Percentiles rank a stretch among this genome's conserved stretches.
phyloP scores from a whole-genome alignment of 371 early-diverging fungal genomes.

The Mortierella sp. region DNA sequence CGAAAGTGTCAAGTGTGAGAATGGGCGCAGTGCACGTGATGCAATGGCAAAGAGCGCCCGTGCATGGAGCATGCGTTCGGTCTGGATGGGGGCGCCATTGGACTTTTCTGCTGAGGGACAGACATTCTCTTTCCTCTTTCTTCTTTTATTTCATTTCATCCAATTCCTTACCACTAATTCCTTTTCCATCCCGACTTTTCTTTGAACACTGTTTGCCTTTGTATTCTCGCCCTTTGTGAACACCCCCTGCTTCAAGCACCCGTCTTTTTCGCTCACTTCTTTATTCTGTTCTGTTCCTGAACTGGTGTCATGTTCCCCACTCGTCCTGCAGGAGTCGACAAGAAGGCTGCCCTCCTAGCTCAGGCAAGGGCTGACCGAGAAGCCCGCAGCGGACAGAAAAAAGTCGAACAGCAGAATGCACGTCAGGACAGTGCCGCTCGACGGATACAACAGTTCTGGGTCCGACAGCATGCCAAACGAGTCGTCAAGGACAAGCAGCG shows the following conservation, averaged over 20 bases:
- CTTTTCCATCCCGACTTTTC: constrained; percentile 12
- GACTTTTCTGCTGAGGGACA: neutral
- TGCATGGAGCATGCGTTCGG: neutral
- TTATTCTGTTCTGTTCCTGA: neutral
- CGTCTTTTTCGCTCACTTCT: neutral
- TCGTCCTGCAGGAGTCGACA: constrained; percentile 42
- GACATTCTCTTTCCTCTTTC: neutral
- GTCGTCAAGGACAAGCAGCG: constrained; percentile 27
- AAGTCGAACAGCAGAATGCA: constrained; percentile 22
- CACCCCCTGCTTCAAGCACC: neutral
- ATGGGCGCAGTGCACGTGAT: neutral
- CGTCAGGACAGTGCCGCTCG: constrained; percentile 25
- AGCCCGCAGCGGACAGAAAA: constrained; percentile 42
- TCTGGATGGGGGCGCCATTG: neutral
- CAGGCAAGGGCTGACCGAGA: constrained; percentile 52
- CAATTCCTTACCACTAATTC: neutral
- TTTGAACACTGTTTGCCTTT: too few relatives aligned
- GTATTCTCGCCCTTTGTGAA: neutral
- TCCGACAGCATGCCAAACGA: constrained; percentile 1
- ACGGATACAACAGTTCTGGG: constrained; percentile 38
- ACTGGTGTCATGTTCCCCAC: constrained; percentile 28
- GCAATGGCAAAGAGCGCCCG: neutral
- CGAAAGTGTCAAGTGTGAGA: neutral
- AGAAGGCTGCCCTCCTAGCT: constrained; percentile 52
- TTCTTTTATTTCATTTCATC: neutral